These are phyloP conservation scores for Colletotrichum melonis DNA, from an alignment of 2,329 filamentous ascomycete genomes.

Conservation along the genomic window DNA sequence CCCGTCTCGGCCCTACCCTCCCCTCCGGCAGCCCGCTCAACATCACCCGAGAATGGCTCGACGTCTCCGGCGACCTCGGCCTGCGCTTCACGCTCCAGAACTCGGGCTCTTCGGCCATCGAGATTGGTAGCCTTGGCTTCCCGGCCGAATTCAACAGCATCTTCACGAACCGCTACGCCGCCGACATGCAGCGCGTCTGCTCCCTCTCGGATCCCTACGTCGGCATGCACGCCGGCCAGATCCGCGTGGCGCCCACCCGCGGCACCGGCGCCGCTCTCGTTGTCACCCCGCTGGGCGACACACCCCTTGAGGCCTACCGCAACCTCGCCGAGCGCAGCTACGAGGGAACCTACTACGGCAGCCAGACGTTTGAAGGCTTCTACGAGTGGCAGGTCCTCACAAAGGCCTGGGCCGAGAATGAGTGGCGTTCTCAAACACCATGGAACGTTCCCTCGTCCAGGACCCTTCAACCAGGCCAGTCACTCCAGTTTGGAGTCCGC, in stretches of 20 bases:
- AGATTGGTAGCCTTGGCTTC: slow-evolving; percentile 68
- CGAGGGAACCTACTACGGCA: slow-evolving; percentile 55
- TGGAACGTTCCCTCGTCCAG: slow-evolving; percentile 67
- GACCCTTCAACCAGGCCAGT: slow-evolving; percentile 55
- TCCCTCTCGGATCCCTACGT: slow-evolving; percentile 69
- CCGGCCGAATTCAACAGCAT: slow-evolving; percentile 73
- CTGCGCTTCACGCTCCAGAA: slow-evolving; percentile 65
- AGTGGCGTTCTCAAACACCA: slow-evolving; percentile 60
- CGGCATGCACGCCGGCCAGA: slow-evolving; percentile 67
- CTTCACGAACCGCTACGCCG: slow-evolving; percentile 62
- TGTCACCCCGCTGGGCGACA: slow-evolving; percentile 61
- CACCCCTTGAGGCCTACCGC: slow-evolving; percentile 64
- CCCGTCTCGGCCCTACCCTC: slow-evolving; percentile 55
- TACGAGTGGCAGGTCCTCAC: slow-evolving; percentile 70
- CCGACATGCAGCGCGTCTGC: slow-evolving; percentile 61
- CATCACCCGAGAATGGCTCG: slow-evolving; percentile 64
- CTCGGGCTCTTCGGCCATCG: slow-evolving; percentile 50
- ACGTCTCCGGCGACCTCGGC: slow-evolving; percentile 59
- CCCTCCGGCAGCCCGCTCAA: slow-evolving; percentile 49
- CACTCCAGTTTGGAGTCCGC: slow-evolving; percentile 59
- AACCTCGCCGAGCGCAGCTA: slow-evolving; percentile 59
- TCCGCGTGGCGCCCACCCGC: slow-evolving; percentile 61
- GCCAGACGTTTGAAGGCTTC: slow-evolving; percentile 68
- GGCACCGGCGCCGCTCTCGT: slow-evolving; percentile 65
- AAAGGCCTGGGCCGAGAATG: slow-evolving; percentile 65